Percentiles rank a stretch among this genome's conserved stretches.
Conservation (phyloP, 768 basidiomycete species). For the Asterophora lycoperdoides region DNA sequence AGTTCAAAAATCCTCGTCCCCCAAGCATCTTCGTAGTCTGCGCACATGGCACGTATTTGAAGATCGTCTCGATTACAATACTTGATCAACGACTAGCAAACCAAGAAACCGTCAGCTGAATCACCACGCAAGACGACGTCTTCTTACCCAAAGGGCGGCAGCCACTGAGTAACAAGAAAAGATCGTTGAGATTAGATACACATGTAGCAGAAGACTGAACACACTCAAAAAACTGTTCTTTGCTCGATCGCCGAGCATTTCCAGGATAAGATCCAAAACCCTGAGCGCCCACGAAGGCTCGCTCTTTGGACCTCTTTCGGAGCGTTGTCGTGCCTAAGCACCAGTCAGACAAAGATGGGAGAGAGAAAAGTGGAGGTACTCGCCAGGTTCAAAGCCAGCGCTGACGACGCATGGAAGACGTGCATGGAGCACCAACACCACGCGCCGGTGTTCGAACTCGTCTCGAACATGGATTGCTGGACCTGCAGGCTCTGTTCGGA, state of each 20-base stretch:
- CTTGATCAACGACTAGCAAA: slow-evolving; percentile 57
- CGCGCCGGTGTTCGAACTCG: slow-evolving; percentile 70
- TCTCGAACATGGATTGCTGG: slow-evolving; percentile 76
- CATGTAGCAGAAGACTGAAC: slow-evolving; percentile 16
- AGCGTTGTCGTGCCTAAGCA: slow-evolving; percentile 35
- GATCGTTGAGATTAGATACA: not conserved
- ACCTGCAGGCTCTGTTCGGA: slow-evolving; percentile 63
- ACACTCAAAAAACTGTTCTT: slow-evolving; percentile 44
- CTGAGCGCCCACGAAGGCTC: slow-evolving; percentile 42
- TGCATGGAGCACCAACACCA: slow-evolving; percentile 83
- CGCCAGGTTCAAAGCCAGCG: slow-evolving; percentile 61
- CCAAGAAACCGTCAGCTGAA: slow-evolving; percentile 5
- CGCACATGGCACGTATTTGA: slow-evolving; percentile 52
- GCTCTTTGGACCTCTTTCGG: slow-evolving; percentile 31
- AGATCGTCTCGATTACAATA: slow-evolving; percentile 56
- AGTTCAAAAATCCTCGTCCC: slow-evolving; percentile 56
- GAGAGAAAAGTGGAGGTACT: slow-evolving; percentile 24
- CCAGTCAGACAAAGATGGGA: not conserved
- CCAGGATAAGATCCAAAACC: slow-evolving; percentile 40
- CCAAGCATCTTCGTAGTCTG: slow-evolving; percentile 63
- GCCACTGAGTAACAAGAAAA: slow-evolving; percentile 43
- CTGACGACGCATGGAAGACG: slow-evolving; percentile 63
- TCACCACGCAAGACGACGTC: slow-evolving; percentile 4
- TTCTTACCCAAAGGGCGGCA: slow-evolving; percentile 55
- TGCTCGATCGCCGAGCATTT: slow-evolving; percentile 45